These are phyloP conservation scores for Picochlorum costavermella DNA, from an alignment of 139 green algal species.

Conservation along the genomic window DNA sequence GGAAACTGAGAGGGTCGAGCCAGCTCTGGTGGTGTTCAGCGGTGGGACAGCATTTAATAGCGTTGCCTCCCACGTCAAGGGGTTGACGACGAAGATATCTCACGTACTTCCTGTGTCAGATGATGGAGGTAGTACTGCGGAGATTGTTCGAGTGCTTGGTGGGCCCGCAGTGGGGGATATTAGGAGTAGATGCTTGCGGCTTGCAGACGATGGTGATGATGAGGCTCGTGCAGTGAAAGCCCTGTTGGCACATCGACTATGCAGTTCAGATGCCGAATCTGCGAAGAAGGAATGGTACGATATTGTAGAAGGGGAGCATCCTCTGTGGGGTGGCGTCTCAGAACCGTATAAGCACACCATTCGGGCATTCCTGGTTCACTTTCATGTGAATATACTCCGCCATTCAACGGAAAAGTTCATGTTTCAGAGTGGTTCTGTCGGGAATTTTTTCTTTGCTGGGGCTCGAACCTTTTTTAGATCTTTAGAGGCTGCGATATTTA, in stretches of 20 bases:
- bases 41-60: slow-evolving; percentile 98
- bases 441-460: slow-evolving; percentile 94
- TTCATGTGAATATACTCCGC: slow-evolving; percentile 80
- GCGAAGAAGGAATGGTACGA: slow-evolving; percentile 76
- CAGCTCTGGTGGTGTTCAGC: slow-evolving; percentile 77
- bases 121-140: slow-evolving; percentile 91
- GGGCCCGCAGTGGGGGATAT: slow-evolving; percentile 97
- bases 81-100: slow-evolving; percentile 66
- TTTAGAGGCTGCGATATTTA: slow-evolving; percentile 94
- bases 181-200: slow-evolving; percentile 83
- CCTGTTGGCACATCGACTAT: slow-evolving; percentile 85
- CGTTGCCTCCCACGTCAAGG: slow-evolving; percentile 51
- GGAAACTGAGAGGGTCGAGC: slow-evolving; percentile 6
- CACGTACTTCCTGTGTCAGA: slow-evolving; percentile 96
- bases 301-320: slow-evolving; percentile 87
- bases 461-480: slow-evolving; percentile 91
- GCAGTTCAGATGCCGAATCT: slow-evolving; percentile 23
- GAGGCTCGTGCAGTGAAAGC: slow-evolving; percentile 62
- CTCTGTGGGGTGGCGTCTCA: slow-evolving; percentile 81
- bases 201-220: slow-evolving; percentile 77
- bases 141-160: slow-evolving; percentile 96
- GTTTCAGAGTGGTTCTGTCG: slow-evolving; percentile 84
- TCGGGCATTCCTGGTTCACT: slow-evolving; percentile 92
- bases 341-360: slow-evolving; percentile 99
- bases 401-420: slow-evolving; percentile 75